Evolutionary conservation across 2,329 filamentous ascomycete genomes (phyloP).

Genomic region (Rutstroemia sp.): DNA sequence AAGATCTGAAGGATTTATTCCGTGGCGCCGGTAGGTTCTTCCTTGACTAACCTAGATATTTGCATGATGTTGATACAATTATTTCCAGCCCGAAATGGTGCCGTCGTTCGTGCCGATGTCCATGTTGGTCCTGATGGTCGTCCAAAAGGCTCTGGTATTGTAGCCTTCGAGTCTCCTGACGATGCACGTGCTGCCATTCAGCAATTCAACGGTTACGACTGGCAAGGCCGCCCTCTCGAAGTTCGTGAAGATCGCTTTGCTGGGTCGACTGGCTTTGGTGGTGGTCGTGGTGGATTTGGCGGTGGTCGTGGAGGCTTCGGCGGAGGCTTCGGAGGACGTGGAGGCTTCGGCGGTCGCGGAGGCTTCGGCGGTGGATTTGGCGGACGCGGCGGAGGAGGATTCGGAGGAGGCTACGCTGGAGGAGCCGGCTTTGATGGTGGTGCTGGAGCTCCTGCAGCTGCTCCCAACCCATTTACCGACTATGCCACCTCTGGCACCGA

Average conservation of each 20-base stretch:
- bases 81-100: slow-evolving; percentile 53
- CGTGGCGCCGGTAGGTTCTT: slow-evolving; percentile 81
- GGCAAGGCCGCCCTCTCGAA: slow-evolving; percentile 89
- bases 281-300: slow-evolving; percentile 37
- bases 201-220: slow-evolving; percentile 98
- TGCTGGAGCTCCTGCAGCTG: slow-evolving; percentile 40
- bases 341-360: slow-evolving; percentile 51
- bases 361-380: slow-evolving; percentile 43
- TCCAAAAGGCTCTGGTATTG: slow-evolving; percentile 93
- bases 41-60: slow-evolving; percentile 22
- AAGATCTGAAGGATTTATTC: slow-evolving; percentile 98
- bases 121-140: slow-evolving; percentile 86
- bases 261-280: slow-evolving; percentile 40
- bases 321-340: slow-evolving; percentile 49
- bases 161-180: slow-evolving; percentile 90
- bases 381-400: slow-evolving; percentile 25
- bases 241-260: slow-evolving; percentile 96
- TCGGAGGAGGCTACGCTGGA: slow-evolving; percentile 50
- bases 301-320: slow-evolving; percentile 36
- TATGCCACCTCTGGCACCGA: slow-evolving; percentile 83
- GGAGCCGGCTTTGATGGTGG: slow-evolving; percentile 31
- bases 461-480: slow-evolving; percentile 90
- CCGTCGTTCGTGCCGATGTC: slow-evolving; percentile 90
- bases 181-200: slow-evolving; percentile 94
- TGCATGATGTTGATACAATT: slow-evolving; percentile 18